A percentile compares a stretch with the other conserved stretches of the same genome.
Conservation (phyloP, 176 grass and related monocot genomes). For the Phoenix roebelenii region DNA sequence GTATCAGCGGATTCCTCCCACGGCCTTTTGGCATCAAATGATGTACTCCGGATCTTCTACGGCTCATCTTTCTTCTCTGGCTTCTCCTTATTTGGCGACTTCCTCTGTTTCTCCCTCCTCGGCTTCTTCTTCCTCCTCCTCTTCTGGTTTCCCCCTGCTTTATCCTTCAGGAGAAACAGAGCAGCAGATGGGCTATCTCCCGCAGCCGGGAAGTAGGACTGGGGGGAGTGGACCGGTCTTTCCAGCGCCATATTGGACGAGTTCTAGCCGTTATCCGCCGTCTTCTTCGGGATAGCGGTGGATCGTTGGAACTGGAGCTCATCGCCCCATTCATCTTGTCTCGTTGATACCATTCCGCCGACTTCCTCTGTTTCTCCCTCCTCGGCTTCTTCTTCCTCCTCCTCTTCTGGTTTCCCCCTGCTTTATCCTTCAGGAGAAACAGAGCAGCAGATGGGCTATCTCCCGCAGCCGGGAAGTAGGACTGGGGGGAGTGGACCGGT, state of each 20-base stretch:
- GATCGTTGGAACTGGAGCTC: no score
- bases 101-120: background rate
- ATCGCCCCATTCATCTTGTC: no score
- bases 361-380: background rate
- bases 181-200: background rate
- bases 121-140: background rate
- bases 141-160: background rate
- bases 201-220: background rate
- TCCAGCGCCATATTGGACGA: constrained; percentile 2
- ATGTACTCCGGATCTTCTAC: background rate
- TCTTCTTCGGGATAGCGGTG: constrained; percentile 12
- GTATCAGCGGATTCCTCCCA: constrained; percentile 9
- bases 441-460: background rate
- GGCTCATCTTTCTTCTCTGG: no score
- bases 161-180: constrained; percentile 1
- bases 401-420: background rate
- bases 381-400: constrained; percentile 1
- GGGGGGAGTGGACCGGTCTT: background rate
- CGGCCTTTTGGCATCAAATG: constrained; percentile 22
- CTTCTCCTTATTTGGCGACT: background rate
- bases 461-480: background rate
- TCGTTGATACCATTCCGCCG: no score
- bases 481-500: background rate
- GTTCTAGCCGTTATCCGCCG: constrained; percentile 16
- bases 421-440: constrained; percentile 1